phyloP scores from a whole-genome alignment of 192 early-diverging fungal genomes.

The Coemansia furcata region DNA sequence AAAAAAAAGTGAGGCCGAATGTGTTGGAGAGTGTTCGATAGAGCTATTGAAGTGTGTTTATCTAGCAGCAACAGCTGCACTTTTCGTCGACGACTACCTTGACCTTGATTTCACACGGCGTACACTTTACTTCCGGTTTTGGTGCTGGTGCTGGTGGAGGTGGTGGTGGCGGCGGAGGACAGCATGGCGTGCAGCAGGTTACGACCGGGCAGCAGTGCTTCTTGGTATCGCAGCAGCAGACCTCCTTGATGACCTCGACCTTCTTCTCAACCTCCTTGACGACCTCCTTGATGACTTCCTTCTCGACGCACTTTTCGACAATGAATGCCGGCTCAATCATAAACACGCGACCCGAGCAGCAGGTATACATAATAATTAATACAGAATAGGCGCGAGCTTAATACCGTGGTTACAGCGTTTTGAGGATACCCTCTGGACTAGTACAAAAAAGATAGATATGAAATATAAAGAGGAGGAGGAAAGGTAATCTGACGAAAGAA shows the following conservation, averaged over 20 bases:
- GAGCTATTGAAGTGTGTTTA: neutral
- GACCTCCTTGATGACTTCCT: conserved; percentile 41
- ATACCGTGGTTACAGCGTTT: neutral
- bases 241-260: conserved; percentile 22
- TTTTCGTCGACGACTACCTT: conserved; percentile 40
- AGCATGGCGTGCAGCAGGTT: neutral
- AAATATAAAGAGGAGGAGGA: neutral
- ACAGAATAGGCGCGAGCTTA: neutral
- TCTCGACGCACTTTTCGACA: conserved; percentile 47
- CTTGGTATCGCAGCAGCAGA: conserved; percentile 38
- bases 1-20: conserved; percentile 1
- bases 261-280: conserved; percentile 29
- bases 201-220: conserved; percentile 4
- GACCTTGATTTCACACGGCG: conserved; percentile 39
- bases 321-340: conserved; percentile 43
- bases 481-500: neutral
- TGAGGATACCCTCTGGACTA: neutral
- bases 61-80: conserved; percentile 2
- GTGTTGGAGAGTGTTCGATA: neutral
- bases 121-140: conserved; percentile 10
- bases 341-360: conserved; percentile 42
- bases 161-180: neutral
- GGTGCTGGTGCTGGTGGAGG: conserved; percentile 6
- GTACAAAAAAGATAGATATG: neutral
- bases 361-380: conserved; percentile 41